phyloP scores from a whole-genome alignment of 331 rosid species.

The Malus hybrid region DNA sequence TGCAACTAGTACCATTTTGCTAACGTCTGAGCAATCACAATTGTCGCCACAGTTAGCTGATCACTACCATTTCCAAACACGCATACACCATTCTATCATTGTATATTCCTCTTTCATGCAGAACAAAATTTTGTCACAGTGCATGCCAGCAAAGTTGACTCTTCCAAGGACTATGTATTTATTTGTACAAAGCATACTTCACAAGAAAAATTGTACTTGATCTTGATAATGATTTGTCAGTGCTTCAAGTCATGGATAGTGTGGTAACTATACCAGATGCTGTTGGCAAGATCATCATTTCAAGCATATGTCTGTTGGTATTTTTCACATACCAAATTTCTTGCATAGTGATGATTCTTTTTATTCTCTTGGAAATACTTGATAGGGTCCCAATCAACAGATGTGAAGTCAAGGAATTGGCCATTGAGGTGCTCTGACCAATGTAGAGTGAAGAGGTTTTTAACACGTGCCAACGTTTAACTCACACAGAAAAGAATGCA shows the following conservation, averaged over 20 bases:
- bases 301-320: neutral
- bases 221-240: neutral
- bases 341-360: neutral
- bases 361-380: neutral
- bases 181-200: neutral
- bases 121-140: neutral
- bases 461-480: neutral
- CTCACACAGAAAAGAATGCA: neutral
- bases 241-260: neutral
- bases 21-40: neutral
- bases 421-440: neutral
- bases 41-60: neutral
- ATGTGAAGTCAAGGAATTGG: neutral
- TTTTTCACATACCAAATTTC: neutral
- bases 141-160: neutral
- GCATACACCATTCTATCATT: neutral
- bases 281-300: neutral
- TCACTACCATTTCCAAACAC: neutral
- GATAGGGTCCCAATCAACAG: conserved; percentile 24
- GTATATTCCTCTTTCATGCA: neutral
- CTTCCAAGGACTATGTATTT: neutral
- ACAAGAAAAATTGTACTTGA: neutral
- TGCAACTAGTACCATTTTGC: neutral
- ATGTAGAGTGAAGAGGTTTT: neutral
- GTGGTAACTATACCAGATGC: neutral